Conservation (phyloP, 148 eudicot genomes). For the Rhododendron ferrugineum region DNA sequence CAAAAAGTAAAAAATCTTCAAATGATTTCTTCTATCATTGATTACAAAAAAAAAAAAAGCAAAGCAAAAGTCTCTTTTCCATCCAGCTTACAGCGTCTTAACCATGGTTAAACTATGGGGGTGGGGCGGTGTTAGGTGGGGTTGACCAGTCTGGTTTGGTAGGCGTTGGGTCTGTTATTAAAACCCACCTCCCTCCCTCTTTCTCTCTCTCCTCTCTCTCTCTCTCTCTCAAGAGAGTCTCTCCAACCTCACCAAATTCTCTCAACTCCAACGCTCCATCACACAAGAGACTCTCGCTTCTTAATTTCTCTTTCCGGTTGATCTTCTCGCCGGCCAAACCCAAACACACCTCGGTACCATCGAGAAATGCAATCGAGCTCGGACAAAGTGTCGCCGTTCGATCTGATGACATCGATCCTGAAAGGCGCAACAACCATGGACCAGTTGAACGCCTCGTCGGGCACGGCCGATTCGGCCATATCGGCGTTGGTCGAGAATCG, state of each 20-base stretch:
- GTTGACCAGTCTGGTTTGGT: slow-evolving; percentile 32
- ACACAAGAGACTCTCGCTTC: not conserved
- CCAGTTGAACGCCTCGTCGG: slow-evolving; percentile 35
- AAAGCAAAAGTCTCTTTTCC: not conserved
- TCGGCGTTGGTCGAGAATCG: slow-evolving; percentile 51
- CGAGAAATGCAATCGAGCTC: slow-evolving; percentile 49
- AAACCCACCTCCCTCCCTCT: not conserved
- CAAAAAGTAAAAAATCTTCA: no score
- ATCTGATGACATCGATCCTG: slow-evolving; percentile 62
- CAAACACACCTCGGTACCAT: not conserved
- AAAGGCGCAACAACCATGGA: slow-evolving; percentile 40
- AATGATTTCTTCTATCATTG: no score
- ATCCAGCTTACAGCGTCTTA: not conserved
- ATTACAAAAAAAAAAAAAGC: not conserved
- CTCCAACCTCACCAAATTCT: slow-evolving; percentile 6
- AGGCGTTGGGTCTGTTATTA: slow-evolving; percentile 13
- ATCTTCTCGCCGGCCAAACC: slow-evolving; percentile 1
- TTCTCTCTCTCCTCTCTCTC: not conserved
- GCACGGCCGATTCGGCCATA: slow-evolving; percentile 23
- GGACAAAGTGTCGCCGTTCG: slow-evolving; percentile 60
- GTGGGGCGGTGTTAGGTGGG: slow-evolving; percentile 15
- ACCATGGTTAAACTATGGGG: slow-evolving; percentile 17
- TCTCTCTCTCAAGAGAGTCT: slow-evolving; percentile 14
- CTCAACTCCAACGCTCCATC: not conserved
- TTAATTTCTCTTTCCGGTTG: not conserved